Percentiles rank a stretch among this genome's conserved stretches.
Evolutionary conservation across 306 rosid species (phyloP).

Genomic region (Sindora glabra): DNA sequence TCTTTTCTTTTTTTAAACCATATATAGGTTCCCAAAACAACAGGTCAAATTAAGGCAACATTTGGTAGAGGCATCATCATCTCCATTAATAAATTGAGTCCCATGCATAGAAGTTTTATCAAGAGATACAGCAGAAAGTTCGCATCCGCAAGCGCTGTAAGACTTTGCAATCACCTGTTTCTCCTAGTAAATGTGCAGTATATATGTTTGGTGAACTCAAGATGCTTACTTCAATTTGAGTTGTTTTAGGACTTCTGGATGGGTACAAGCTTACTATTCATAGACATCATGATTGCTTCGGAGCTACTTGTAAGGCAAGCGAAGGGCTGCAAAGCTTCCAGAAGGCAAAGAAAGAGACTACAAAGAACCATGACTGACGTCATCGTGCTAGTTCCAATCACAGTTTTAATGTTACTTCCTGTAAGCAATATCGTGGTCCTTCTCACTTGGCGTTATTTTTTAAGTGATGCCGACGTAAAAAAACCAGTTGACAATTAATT

Average conservation of each 20-base stretch:
- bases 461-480: neutral
- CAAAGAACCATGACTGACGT: slow-evolving; percentile 44
- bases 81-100: slow-evolving; percentile 12
- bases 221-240: too few species aligned
- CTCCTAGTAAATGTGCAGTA: neutral
- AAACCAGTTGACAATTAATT: too few species aligned
- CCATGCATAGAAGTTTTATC: slow-evolving; percentile 21
- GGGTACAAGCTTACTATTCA: slow-evolving; percentile 58
- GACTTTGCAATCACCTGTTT: slow-evolving; percentile 19
- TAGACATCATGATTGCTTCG: slow-evolving; percentile 39
- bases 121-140: slow-evolving; percentile 43
- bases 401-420: slow-evolving; percentile 65
- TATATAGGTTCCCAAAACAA: slow-evolving; percentile 27
- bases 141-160: slow-evolving; percentile 46
- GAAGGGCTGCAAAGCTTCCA: slow-evolving; percentile 37
- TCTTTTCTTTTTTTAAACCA: neutral
- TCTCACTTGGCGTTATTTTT: neutral
- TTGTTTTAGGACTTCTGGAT: slow-evolving; percentile 48
- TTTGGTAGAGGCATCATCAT: slow-evolving; percentile 8
- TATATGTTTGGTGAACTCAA: too few species aligned
- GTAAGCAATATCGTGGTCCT: slow-evolving; percentile 27
- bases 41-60: slow-evolving; percentile 7
- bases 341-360: slow-evolving; percentile 40
- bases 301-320: slow-evolving; percentile 37
- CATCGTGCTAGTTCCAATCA: slow-evolving; percentile 44